These are phyloP conservation scores for Cytospora piceae DNA, from an alignment of 2,329 filamentous ascomycete genomes.

Conservation along the genomic window DNA sequence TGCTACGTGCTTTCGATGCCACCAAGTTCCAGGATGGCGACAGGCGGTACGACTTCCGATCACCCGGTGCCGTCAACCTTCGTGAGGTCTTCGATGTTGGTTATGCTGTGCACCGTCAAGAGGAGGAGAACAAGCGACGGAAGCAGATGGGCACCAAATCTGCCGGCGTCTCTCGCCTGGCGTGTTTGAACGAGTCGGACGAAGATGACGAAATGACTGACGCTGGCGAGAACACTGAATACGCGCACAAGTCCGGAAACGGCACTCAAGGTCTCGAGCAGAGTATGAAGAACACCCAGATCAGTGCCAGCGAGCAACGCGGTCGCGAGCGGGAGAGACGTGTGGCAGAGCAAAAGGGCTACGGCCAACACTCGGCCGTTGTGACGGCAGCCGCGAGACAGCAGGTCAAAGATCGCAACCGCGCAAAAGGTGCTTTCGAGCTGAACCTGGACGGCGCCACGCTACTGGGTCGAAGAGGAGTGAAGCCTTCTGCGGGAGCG, in stretches of 20 bases:
- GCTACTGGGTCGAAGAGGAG: conserved; percentile 71
- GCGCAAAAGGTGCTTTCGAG: conserved; percentile 84
- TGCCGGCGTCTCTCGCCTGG: conserved; percentile 59
- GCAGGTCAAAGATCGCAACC: conserved; percentile 70
- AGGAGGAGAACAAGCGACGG: conserved; percentile 90
- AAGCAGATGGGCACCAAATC: conserved; percentile 79
- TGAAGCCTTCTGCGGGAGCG: conserved; percentile 51
- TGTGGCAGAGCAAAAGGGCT: conserved; percentile 62
- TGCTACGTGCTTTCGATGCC: conserved; percentile 61
- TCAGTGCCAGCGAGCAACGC: conserved; percentile 64
- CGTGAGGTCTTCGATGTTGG: conserved; percentile 97
- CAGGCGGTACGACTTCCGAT: conserved; percentile 87
- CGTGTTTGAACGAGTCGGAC: conserved; percentile 70
- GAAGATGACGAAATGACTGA: conserved; percentile 61
- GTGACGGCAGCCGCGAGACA: conserved; percentile 83
- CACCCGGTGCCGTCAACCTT: conserved; percentile 90
- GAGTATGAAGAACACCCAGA: conserved; percentile 81
- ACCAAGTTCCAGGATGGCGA: conserved; percentile 59
- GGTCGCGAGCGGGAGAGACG: conserved; percentile 50
- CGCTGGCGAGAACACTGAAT: conserved; percentile 47
- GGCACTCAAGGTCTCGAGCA: conserved; percentile 76
- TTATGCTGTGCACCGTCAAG: conserved; percentile 96
- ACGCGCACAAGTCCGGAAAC: conserved; percentile 48
- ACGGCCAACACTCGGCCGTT: conserved; percentile 84
- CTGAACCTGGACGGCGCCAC: conserved; percentile 90